Percentiles rank a stretch among this genome's conserved stretches.
Conservation (phyloP, 179 eudicot species). For the Gypsophila paniculata region DNA sequence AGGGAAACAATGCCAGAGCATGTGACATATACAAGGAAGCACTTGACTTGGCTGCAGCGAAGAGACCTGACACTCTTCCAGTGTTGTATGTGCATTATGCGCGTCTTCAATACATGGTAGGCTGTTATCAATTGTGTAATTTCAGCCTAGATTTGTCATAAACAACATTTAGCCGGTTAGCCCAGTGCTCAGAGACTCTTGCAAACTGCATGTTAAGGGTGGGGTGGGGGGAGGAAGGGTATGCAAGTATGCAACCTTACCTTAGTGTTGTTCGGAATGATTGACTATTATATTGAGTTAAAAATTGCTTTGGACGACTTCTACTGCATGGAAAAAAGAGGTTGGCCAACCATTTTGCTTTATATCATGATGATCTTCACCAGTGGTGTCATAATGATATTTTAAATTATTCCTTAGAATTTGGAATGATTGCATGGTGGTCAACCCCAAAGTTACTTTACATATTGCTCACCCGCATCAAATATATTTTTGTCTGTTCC, state of each 20-base stretch:
- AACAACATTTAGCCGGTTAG: background rate
- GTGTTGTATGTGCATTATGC: conserved; percentile 56
- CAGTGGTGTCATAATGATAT: no score
- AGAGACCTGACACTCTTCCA: conserved; percentile 48
- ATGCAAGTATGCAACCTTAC: background rate
- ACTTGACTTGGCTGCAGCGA: conserved; percentile 48
- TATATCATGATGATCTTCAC: background rate
- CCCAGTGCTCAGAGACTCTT: background rate
- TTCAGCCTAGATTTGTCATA: background rate
- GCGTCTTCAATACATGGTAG: conserved; percentile 59
- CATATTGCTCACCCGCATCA: background rate
- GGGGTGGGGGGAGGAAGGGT: background rate
- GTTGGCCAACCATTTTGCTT: background rate
- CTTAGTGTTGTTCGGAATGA: background rate
- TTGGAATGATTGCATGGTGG: background rate
- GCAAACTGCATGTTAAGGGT: background rate
- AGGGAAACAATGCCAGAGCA: conserved; percentile 73
- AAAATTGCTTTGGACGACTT: background rate
- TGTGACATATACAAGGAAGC: conserved; percentile 58
- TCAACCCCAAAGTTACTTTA: background rate
- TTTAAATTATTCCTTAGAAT: no score
- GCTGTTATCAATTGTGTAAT: conserved; percentile 22
- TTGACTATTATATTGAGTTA: background rate
- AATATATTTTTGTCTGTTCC: background rate
- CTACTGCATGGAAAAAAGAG: background rate